Evolutionary conservation across 768 basidiomycete genomes (phyloP).

Genomic region (Boletus eberwhitei): DNA sequence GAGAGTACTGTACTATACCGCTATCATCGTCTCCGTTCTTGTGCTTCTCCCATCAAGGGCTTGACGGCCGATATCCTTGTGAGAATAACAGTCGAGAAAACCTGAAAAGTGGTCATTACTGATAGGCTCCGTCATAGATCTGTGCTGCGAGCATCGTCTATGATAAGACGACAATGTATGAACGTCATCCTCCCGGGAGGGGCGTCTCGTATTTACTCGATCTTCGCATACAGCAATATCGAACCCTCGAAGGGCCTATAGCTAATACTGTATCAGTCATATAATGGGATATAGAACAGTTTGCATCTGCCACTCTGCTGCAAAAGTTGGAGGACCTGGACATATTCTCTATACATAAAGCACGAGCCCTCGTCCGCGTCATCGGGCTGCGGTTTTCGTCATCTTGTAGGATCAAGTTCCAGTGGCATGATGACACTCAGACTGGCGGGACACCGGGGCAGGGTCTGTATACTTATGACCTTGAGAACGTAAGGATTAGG

Average conservation of each 20-base stretch:
- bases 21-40: constrained; percentile 80
- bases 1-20: constrained; percentile 54
- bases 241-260: constrained; percentile 4
- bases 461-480: not conserved
- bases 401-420: not conserved
- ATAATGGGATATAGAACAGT: not conserved
- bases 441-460: no score
- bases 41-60: constrained; percentile 79
- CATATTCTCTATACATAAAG: no score
- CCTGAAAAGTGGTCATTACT: not conserved
- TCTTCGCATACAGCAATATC: constrained; percentile 26
- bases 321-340: no score
- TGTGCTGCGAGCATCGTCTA: constrained; percentile 63
- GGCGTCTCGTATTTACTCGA: constrained; percentile 27
- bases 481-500: not conserved
- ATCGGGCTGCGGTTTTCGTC: no score
- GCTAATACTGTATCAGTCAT: not conserved
- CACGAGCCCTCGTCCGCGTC: no score
- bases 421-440: not conserved
- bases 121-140: constrained; percentile 29
- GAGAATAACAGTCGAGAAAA: constrained; percentile 19
- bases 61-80: constrained; percentile 82
- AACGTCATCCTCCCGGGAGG: constrained; percentile 58
- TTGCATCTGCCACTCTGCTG: not conserved
- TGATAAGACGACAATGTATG: constrained; percentile 45